Evolutionary conservation across 129 eudicot species (phyloP).

Genomic region (Scalesia atractyloides): DNA sequence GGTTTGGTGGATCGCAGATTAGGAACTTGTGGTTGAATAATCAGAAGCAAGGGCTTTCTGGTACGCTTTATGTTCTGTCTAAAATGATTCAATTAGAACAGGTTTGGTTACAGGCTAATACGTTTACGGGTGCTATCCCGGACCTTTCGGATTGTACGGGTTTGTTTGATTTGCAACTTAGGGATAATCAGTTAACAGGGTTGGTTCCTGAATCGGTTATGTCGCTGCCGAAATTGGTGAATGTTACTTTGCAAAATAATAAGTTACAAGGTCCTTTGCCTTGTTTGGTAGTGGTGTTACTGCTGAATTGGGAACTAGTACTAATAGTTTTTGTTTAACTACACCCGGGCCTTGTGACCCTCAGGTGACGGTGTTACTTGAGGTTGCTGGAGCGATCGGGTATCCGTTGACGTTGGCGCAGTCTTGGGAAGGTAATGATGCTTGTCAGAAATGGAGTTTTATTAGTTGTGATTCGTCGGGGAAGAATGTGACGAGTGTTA

Average conservation of each 20-base stretch:
- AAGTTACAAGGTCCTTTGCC: conserved; percentile 8
- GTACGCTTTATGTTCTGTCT: conserved; percentile 14
- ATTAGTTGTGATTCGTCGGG: not conserved
- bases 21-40: not conserved
- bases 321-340: not conserved
- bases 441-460: not conserved
- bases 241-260: conserved; percentile 1
- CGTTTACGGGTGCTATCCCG: conserved; percentile 14
- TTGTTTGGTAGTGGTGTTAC: not conserved
- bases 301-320: not conserved
- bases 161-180: conserved; percentile 4
- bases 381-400: not conserved
- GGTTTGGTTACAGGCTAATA: conserved; percentile 7
- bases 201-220: not conserved
- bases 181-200: conserved; percentile 15
- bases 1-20: not conserved
- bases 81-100: not conserved
- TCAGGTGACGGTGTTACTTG: conserved; percentile 7
- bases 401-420: conserved; percentile 7
- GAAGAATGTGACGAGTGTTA: conserved; percentile 14
- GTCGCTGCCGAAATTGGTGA: not conserved
- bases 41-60: conserved; percentile 5
- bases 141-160: not conserved
- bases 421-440: conserved; percentile 15
- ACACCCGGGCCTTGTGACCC: not conserved